Evolutionary conservation across 176 grass and related monocot species (phyloP), one percentile per base, ranked within the genome.

Genomic region (Ampelocalamus luodianensis): DNA sequence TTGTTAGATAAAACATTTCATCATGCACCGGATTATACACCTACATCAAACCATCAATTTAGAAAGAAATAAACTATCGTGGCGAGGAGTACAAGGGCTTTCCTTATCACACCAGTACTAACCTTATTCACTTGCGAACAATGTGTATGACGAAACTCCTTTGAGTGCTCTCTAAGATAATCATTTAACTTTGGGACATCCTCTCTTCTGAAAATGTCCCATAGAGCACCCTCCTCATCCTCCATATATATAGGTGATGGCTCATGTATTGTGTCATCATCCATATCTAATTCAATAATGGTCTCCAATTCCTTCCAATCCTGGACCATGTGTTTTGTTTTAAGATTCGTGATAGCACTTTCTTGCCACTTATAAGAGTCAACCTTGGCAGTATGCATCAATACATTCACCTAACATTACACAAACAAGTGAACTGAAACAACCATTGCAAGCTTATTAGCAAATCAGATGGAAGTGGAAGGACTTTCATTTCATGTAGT

Each of bases 151-250:
- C 82, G 72, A 51, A 93, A 93, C 79, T 90, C 84, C 82, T 78
- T 85, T 5, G 78, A 90, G 70, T 93, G 82, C 40, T 86, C 79
- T 48, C 7, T 68, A 7, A 90, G 68, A 36, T 86, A 92, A 5
- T 76, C 61, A 29, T 92, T 81, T 48, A 92, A 68, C 17, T 37
- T 17, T 44, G 27, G 49, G 61, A 79, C 79, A 79, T 92, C 90
- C 66, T 89, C 83, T 77, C 83, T 83, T 43, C 90, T 80, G 26
- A 92, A 92, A 67, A 89, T 89, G 71, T 92, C 87, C 90, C 87
- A 92, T 27, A 89, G 63, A 48, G 90, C 90, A 89, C 90, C 87
- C 72, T 18, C 86, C 13, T 44, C 15, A 4, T 68, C 55, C 20
- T 56, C 13, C 44, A 59, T 70, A 34, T 34, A 34, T 34, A 1